phyloP scores from a whole-genome alignment of 2,329 filamentous ascomycete genomes.

The Cephalotrichum gorgonifer region DNA sequence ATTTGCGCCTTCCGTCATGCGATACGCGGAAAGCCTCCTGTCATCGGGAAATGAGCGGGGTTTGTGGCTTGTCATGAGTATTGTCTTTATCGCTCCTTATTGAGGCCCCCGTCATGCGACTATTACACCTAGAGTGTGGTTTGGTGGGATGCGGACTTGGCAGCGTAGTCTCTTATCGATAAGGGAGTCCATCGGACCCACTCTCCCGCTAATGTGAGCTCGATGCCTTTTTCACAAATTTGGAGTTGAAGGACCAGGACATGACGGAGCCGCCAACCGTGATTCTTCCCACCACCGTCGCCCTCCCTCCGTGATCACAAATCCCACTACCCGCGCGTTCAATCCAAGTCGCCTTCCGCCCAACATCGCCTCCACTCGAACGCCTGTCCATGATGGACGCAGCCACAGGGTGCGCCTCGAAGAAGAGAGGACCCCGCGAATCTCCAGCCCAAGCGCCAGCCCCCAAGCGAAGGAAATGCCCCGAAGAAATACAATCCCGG shows the following conservation, averaged over 20 bases:
- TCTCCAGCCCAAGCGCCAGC: neutral
- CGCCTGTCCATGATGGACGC: neutral
- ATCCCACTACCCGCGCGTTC: neutral
- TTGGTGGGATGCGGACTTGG: neutral
- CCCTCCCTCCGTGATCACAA: neutral
- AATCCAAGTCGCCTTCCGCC: neutral
- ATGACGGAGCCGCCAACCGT: conserved; percentile 5
- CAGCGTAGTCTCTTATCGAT: neutral
- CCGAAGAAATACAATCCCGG: neutral
- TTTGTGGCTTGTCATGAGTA: neutral
- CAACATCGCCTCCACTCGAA: conserved; percentile 8
- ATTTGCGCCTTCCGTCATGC: neutral
- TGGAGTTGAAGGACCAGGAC: neutral
- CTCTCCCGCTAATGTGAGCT: neutral
- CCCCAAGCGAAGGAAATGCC: neutral
- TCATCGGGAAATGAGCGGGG: neutral
- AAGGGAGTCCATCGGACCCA: conserved; percentile 5
- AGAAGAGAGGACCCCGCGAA: neutral
- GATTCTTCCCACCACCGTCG: neutral
- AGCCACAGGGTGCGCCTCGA: neutral
- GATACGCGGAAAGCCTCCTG: neutral
- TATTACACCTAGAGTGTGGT: neutral
- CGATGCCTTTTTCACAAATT: neutral
- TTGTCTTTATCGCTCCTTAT: no score
- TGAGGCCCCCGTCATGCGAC: no score